A percentile compares a stretch with the other conserved stretches of the same genome.
Evolutionary conservation across 2,329 filamentous ascomycete species (phyloP).

Genomic region (Ceratocystis harringtonii): DNA sequence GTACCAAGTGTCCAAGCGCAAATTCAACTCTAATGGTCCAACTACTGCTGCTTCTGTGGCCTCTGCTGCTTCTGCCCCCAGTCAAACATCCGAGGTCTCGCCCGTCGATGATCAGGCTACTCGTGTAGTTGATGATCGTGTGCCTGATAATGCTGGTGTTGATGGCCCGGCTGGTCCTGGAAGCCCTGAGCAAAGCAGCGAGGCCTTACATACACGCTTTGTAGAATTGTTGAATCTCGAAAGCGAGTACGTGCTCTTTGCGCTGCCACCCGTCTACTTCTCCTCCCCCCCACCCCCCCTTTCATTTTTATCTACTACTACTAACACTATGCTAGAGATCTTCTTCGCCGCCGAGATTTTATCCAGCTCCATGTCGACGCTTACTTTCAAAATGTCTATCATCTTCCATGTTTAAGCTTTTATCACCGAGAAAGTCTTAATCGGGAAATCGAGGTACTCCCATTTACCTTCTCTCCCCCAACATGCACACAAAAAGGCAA

Average conservation of each 20-base stretch:
- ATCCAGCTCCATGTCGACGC: conserved; percentile 27
- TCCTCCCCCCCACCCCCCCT: neutral
- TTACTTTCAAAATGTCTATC: conserved; percentile 28
- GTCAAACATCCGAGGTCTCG: neutral
- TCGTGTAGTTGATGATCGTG: conserved; percentile 11
- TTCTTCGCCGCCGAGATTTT: conserved; percentile 25
- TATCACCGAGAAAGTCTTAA: conserved; percentile 26
- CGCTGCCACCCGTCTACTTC: neutral
- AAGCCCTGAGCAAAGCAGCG: conserved; percentile 11
- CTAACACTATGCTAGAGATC: conserved; percentile 21
- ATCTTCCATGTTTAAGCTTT: conserved; percentile 28
- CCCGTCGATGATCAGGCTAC: conserved; percentile 8
- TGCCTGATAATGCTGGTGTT: conserved; percentile 15
- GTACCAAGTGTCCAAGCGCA: conserved; percentile 28
- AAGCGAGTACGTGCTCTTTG: conserved; percentile 14
- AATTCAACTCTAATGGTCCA: conserved; percentile 21
- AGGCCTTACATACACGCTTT: conserved; percentile 13
- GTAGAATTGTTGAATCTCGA: conserved; percentile 15
- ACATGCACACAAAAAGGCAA: neutral
- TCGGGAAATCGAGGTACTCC: conserved; percentile 24
- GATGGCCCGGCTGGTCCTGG: conserved; percentile 10
- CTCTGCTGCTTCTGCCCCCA: neutral
- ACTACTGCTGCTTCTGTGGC: neutral
- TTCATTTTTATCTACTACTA: neutral
- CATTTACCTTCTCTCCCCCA: neutral